Base-by-base conservation (phyloP, 345 rosid genomes). In the Citrus cavaleriei region DNA sequence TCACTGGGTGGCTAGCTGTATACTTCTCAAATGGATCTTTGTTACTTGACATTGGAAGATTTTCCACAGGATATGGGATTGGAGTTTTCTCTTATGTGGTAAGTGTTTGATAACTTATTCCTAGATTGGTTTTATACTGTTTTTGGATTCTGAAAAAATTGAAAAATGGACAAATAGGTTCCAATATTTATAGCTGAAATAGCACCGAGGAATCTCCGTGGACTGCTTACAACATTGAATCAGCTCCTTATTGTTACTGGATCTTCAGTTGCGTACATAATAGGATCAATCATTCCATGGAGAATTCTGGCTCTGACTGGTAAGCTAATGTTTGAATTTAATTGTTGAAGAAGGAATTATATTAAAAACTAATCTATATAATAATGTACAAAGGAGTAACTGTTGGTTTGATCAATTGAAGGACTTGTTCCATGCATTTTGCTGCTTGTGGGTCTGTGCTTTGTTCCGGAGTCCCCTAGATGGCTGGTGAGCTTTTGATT, bases 71-170 rank as follows among this genome's bases (percentile, higher is more conserved):
- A 82, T 93, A 84, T 73, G 98, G 95, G 10, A 92, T 93, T 83
- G 99, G 98, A 78, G 88, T 93, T 68, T 89, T 95, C 85, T 95
- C 98, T 59, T 95, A 83, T 81, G 99, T 92, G 93, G 98, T 95
- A 91, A 81, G 37, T 82, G 32, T 62, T 12, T 66, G 30, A 55
- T 66, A 32, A 24, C 30, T 10, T 13, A 61, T 34, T 32, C 68
- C 24, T 6, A 4, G 24, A 32, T 64, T 64, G 42, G n/a, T 22
- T 64, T 10, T 40, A 28, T 24, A 28, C 42, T 13, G 51, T 12
- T 46, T 12, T 46, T 46, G 51, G 51, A 13, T 46, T 46, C 51
- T 46, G 51, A 46, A 46, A 13, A 46, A 0, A 0, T 46, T 46
- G 51, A 13, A 46, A 46, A 46, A 46, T 46, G 51, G 30, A 58